Base-by-base conservation (phyloP, 139 green algal species). In the Chlorella sp. region DNA sequence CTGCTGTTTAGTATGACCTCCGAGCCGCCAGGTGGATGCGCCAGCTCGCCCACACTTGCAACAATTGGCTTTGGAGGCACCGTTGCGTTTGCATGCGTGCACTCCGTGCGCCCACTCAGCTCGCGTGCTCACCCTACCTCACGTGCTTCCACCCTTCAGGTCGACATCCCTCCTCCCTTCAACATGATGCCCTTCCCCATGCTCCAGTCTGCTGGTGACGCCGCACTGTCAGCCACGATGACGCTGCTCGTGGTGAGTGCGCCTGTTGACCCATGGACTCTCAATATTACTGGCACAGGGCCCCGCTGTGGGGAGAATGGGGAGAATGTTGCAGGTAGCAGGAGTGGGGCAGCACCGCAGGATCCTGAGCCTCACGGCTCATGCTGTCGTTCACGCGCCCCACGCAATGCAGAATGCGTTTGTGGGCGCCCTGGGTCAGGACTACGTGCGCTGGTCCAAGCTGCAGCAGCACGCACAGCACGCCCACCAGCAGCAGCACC, bases 111-210 rank as follows among this genome's bases (percentile, higher is more conserved):
- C 17, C 10, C 17, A 24, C 42, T 24, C 17, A 17, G 10, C 10
- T 55, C 17, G 42, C 10, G 10, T 10, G 42, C 42, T 55, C 10
- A 55, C 17, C 42, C 42, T 55, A 55, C 42, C n/a, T n/a, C n/a
- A n/a, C n/a, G n/a, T n/a, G n/a, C n/a, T n/a, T n/a, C n/a, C n/a
- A n/a, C n/a, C n/a, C n/a, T n/a, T 2, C 61, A 74, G 69, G 69
- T 74, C 26, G 69, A 74, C 50, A 35, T 74, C 22, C 69, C 69
- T 50, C 49, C 69, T 3, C 69, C 69, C 20, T 74, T 74, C 69
- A 63, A 17, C 30, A 55, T 74, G 31, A 66, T 74, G 51, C 69
- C 69, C 3, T 55, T 68, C 50, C 49, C 49, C 2, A 31, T 74
- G 49, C 27, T 74, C 10, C 26, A 74, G 32, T 29, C 69, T 2